Evolutionary conservation across 805 yeast species (phyloP).

Genomic region (Zygoascus ofunaensis): DNA sequence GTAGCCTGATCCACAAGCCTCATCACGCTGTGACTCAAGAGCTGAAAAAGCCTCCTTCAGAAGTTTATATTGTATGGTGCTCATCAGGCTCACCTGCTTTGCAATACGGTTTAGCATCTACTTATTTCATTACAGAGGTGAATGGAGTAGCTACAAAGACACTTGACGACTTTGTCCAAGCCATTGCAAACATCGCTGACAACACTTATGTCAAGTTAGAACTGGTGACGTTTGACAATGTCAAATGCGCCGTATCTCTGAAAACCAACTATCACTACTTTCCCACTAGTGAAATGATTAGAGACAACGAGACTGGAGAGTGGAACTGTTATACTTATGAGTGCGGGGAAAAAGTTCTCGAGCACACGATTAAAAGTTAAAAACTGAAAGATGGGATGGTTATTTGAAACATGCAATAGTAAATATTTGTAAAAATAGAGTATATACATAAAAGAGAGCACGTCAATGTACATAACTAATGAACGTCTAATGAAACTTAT

Average conservation of each 20-base stretch:
- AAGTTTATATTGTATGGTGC: conserved; percentile 71
- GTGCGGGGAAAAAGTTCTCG: background rate
- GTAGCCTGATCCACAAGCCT: conserved; percentile 76
- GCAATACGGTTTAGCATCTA: conserved; percentile 68
- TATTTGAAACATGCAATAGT: background rate
- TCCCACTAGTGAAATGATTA: conserved; percentile 41
- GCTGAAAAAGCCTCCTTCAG: conserved; percentile 65
- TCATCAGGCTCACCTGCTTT: conserved; percentile 79
- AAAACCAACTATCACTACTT: conserved; percentile 86
- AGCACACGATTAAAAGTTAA: background rate
- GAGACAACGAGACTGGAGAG: conserved; percentile 37
- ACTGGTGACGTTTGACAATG: conserved; percentile 73
- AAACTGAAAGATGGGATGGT: background rate
- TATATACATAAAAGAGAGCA: background rate
- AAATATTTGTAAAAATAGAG: background rate
- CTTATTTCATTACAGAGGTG: conserved; percentile 83
- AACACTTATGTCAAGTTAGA: conserved; percentile 73
- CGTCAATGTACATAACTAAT: too few species aligned
- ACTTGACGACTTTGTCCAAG: conserved; percentile 54
- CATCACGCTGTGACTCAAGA: conserved; percentile 88
- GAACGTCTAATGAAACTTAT: too few species aligned
- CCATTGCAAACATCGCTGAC: conserved; percentile 65
- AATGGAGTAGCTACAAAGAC: conserved; percentile 68
- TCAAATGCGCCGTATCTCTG: conserved; percentile 76
- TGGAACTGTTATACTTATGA: conserved; percentile 38